Percentiles rank a stretch among this genome's conserved stretches.
Conservation (phyloP, 108 stramenopile species). For the Skeletonema potamos region DNA sequence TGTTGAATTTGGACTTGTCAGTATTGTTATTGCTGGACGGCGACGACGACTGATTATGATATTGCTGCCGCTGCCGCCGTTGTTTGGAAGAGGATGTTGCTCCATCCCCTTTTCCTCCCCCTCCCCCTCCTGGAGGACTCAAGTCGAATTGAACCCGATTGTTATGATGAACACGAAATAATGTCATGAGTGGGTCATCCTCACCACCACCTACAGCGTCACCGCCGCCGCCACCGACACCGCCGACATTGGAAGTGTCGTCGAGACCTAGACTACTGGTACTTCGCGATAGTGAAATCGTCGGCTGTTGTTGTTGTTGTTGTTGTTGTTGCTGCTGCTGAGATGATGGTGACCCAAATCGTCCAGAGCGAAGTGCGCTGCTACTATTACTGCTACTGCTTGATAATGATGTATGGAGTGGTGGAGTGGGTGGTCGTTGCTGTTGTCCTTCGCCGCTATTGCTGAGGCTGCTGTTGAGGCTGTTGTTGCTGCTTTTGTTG, state of each 20-base stretch:
- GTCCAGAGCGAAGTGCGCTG: not conserved
- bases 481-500: too few relatives aligned
- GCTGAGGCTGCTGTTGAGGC: not conserved
- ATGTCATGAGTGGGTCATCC: constrained; percentile 21
- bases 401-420: not conserved
- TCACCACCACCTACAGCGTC: constrained; percentile 11
- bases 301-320: too few relatives aligned
- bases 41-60: too few relatives aligned
- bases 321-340: too few relatives aligned
- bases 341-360: not conserved
- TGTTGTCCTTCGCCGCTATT: not conserved
- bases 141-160: constrained; percentile 44
- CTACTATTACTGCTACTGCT: not conserved
- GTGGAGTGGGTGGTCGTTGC: not conserved
- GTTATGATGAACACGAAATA: constrained; percentile 44
- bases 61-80: too few relatives aligned
- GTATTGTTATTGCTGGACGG: not conserved
- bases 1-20: constrained; percentile 1
- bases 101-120: too few relatives aligned
- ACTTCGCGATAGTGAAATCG: not conserved
- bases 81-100: too few relatives aligned
- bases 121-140: constrained; percentile 1
- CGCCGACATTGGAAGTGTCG: not conserved
- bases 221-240: not conserved
- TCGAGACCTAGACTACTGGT: not conserved